A percentile compares a stretch with the other conserved stretches of the same genome.
phyloP scores from a whole-genome alignment of 1,284 basidiomycete genomes.

The Melanopsichium pennsylvanicum region DNA sequence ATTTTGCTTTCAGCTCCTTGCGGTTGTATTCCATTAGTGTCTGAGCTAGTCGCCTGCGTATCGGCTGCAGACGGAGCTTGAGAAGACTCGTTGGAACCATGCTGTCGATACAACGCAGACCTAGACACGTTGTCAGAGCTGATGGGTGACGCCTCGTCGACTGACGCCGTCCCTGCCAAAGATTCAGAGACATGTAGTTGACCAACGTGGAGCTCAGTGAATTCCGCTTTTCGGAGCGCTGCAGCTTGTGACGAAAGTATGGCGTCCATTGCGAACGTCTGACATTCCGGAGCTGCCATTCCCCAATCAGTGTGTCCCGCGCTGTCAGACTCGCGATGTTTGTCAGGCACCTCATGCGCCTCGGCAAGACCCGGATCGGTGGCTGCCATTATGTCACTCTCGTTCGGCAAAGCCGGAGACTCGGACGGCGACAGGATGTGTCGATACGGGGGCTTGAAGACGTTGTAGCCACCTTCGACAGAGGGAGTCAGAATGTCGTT shows the following conservation, averaged over 20 bases:
- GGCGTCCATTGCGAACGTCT: slow-evolving; percentile 35
- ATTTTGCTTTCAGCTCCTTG: neutral
- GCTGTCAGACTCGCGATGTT: neutral
- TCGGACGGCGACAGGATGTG: slow-evolving; percentile 30
- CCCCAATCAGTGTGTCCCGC: neutral
- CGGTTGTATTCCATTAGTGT: neutral
- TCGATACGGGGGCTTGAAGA: slow-evolving; percentile 57
- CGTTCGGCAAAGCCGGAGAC: neutral
- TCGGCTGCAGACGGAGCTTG: slow-evolving; percentile 17
- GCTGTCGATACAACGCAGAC: slow-evolving; percentile 29
- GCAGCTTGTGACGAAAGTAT: slow-evolving; percentile 28
- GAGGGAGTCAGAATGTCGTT: slow-evolving; percentile 53
- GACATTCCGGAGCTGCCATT: slow-evolving; percentile 6
- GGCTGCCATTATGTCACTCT: neutral
- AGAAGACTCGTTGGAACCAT: slow-evolving; percentile 20
- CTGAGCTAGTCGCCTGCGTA: slow-evolving; percentile 18
- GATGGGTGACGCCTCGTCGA: slow-evolving; percentile 8
- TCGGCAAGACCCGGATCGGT: neutral
- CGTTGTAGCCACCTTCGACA: slow-evolving; percentile 59
- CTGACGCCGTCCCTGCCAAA: neutral
- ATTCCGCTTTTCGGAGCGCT: slow-evolving; percentile 34
- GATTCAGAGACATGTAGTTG: neutral
- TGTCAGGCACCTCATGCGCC: too few species aligned
- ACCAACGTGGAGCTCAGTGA: slow-evolving; percentile 7
- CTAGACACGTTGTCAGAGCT: slow-evolving; percentile 28